phyloP scores from a whole-genome alignment of 768 basidiomycete species.

The Mycena alexandri region DNA sequence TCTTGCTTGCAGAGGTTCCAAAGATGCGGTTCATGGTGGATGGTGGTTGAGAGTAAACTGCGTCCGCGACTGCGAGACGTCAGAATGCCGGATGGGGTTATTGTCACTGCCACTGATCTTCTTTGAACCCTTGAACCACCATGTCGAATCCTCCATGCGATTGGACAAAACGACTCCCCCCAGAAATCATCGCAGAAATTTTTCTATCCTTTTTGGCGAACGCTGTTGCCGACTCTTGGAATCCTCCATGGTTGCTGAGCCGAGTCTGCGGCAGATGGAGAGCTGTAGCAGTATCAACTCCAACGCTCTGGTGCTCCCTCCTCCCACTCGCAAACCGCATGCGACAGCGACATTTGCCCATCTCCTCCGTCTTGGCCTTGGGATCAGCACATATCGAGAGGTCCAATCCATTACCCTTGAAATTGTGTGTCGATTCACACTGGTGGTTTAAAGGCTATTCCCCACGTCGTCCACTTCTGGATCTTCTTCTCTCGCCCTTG shows the following conservation, averaged over 20 bases:
- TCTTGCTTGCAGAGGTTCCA: slow-evolving; percentile 78
- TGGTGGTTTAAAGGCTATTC: background rate
- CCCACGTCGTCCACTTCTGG: background rate
- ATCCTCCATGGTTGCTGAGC: background rate
- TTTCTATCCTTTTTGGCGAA: background rate
- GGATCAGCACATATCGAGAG: background rate
- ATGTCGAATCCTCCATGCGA: background rate
- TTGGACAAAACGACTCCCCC: background rate
- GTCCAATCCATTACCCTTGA: background rate
- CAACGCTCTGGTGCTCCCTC: background rate
- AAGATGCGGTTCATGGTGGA: slow-evolving; percentile 86
- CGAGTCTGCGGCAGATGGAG: background rate
- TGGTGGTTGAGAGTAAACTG: background rate
- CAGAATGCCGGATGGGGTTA: no score
- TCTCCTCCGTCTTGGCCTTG: background rate
- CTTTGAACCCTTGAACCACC: no score
- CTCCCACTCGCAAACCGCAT: background rate
- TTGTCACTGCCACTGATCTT: no score
- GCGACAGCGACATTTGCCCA: background rate
- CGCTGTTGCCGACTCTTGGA: no score
- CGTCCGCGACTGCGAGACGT: background rate
- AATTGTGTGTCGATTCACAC: background rate
- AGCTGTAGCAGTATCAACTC: background rate
- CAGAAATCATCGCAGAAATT: background rate
- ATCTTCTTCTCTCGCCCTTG: background rate